Conservation (phyloP, 176 grass and related monocot genomes). For the Triticum aestivum region IWGSC_CS_RefSeq_v2.1 NC_057799.1:8670748-8671247, state of each 20-base stretch:
- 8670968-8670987: background rate
- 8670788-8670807: background rate
- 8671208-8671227: background rate
- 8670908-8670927: background rate
- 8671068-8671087: constrained; percentile 32
- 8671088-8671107: constrained; percentile 30
- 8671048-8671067: constrained; percentile 33
- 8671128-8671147: constrained; percentile 17
- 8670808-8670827: background rate
- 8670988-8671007: constrained; percentile 12
- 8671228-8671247: background rate
- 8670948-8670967: constrained; percentile 35
- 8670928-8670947: constrained; percentile 32
- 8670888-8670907: constrained; percentile 17
- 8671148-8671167: constrained; percentile 41
- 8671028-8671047: constrained; percentile 38
- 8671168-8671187: constrained; percentile 14
- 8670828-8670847: background rate
- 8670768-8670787: background rate
- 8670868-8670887: background rate
- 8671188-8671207: constrained; percentile 31
- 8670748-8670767: no score
- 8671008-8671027: constrained; percentile 24
- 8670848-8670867: background rate
- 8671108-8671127: constrained; percentile 43